phyloP scores from a whole-genome alignment of 495 filamentous ascomycete species.

The Peziza echinospora region DNA sequence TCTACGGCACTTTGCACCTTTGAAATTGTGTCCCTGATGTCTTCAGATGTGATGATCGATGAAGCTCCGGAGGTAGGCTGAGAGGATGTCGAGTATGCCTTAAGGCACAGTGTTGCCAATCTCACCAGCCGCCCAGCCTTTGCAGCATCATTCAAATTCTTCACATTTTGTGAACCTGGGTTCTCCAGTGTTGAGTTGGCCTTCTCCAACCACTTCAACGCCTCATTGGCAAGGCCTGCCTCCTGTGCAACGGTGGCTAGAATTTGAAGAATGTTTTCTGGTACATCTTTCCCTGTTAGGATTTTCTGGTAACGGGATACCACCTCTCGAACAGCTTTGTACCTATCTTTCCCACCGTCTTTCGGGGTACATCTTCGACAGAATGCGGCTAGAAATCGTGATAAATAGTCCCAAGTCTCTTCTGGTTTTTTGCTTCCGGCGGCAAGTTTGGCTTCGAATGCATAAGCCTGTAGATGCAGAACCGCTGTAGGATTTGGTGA shows the following conservation, averaged over 20 bases:
- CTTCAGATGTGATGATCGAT: not conserved
- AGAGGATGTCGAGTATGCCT: conserved; percentile 6
- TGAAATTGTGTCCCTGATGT: not conserved
- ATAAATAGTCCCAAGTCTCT: conserved; percentile 13
- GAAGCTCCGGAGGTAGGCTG: not conserved
- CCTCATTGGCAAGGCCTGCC: not conserved
- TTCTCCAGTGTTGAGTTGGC: not conserved
- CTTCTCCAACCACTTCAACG: not conserved
- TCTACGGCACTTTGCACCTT: conserved; percentile 10
- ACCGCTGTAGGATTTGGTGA: conserved; percentile 10
- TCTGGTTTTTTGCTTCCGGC: conserved; percentile 1
- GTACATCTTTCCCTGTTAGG: not conserved
- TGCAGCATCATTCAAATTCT: conserved; percentile 7
- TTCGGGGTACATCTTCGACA: conserved; percentile 10
- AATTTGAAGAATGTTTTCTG: not conserved
- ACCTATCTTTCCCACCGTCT: not conserved
- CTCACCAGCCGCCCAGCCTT: conserved; percentile 12
- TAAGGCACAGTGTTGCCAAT: conserved; percentile 15
- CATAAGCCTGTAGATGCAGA: conserved; percentile 10
- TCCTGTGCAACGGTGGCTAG: not conserved
- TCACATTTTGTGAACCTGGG: not conserved
- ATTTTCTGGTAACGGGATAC: not conserved
- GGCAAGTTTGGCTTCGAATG: conserved; percentile 6
- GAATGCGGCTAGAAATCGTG: conserved; percentile 8
- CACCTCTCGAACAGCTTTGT: not conserved